phyloP scores from a whole-genome alignment of 1,139 yeast genomes.

The Magnusiomyces fungicola region DNA sequence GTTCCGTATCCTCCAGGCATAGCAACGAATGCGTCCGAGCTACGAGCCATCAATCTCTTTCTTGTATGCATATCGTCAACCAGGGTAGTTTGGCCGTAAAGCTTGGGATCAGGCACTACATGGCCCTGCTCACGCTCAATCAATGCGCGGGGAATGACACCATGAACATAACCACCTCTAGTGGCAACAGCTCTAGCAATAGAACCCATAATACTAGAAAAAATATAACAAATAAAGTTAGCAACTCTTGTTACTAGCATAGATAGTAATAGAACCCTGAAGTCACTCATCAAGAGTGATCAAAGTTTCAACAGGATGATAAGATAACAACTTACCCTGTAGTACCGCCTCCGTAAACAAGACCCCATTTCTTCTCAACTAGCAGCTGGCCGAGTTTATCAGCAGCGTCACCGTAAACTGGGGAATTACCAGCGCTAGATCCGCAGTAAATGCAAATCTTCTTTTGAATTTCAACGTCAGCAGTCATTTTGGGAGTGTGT shows the following conservation, averaged over 20 bases:
- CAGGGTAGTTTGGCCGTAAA: slow-evolving; percentile 71
- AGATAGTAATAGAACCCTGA: too few species aligned
- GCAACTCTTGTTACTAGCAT: too few species aligned
- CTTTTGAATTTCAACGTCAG: slow-evolving; percentile 31
- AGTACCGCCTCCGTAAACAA: slow-evolving; percentile 90
- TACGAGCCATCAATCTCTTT: slow-evolving; percentile 78
- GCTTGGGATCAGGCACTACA: slow-evolving; percentile 50
- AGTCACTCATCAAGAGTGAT: too few species aligned
- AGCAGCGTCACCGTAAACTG: slow-evolving; percentile 48
- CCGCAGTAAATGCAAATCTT: slow-evolving; percentile 83
- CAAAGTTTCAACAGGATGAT: background rate
- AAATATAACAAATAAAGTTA: background rate
- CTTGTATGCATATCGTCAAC: slow-evolving; percentile 90
- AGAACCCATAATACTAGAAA: slow-evolving; percentile 67
- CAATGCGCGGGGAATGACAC: slow-evolving; percentile 78
- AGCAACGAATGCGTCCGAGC: slow-evolving; percentile 82
- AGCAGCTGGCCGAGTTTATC: slow-evolving; percentile 50
- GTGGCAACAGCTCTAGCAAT: slow-evolving; percentile 68
- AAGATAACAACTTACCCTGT: slow-evolving; percentile 32
- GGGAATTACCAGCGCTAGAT: slow-evolving; percentile 61
- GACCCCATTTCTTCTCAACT: slow-evolving; percentile 58
- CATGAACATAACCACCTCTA: slow-evolving; percentile 70
- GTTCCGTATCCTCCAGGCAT: slow-evolving; percentile 94
- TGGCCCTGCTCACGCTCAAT: slow-evolving; percentile 62
- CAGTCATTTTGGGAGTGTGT: background rate